Conservation (phyloP, 371 early-diverging fungal species). For the Rhizopus sp. region DNA sequence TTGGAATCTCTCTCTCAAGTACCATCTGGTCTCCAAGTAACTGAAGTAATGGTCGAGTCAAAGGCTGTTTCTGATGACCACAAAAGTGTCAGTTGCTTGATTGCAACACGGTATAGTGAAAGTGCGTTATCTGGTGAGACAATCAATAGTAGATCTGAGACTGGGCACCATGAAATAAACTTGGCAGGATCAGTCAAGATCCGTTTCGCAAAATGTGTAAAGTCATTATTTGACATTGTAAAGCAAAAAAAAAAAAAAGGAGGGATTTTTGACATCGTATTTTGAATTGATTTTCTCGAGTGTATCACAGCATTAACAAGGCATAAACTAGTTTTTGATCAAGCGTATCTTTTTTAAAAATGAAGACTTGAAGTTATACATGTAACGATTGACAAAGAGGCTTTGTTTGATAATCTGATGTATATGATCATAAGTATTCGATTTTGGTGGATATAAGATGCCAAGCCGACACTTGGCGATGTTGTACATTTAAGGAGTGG, state of each 20-base stretch:
- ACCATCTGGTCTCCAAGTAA: slow-evolving; percentile 28
- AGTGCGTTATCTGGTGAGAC: slow-evolving; percentile 14
- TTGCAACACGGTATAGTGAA: slow-evolving; percentile 13
- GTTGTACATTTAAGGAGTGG: slow-evolving; percentile 2
- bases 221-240: neutral
- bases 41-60: slow-evolving; percentile 6
- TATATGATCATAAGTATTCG: too few relatives aligned
- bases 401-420: too few relatives aligned
- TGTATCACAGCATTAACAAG: neutral
- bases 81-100: neutral
- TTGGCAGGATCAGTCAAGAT: slow-evolving; percentile 10
- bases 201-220: slow-evolving; percentile 2
- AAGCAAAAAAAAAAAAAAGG: neutral
- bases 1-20: neutral
- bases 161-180: slow-evolving; percentile 27
- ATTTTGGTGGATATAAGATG: too few relatives aligned
- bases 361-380: too few relatives aligned
- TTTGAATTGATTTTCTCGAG: neutral
- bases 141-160: slow-evolving; percentile 22
- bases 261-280: too few relatives aligned
- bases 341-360: too few relatives aligned
- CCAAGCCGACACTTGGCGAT: too few relatives aligned
- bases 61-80: slow-evolving; percentile 11
- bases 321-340: neutral
- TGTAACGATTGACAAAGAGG: too few relatives aligned